Base-by-base conservation (phyloP, 306 rosid genomes). In the Glycine latifolia region DNA sequence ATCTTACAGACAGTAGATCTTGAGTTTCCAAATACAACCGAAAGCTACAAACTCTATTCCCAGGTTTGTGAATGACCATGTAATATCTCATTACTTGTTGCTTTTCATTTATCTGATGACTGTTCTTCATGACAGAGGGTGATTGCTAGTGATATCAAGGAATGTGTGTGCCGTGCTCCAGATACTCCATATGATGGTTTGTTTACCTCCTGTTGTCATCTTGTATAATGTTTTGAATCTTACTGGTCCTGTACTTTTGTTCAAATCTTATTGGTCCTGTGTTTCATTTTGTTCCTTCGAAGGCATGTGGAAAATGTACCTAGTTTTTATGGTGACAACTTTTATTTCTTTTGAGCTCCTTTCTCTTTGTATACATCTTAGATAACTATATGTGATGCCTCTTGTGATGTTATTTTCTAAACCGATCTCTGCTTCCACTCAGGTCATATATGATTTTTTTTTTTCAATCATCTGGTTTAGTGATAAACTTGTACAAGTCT, bases 161-260 rank as follows among this genome's bases (percentile, higher is more conserved):
- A 96, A 83, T 93, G 94, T 14, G 99, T 96, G 85, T 96, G 99
- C 33, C 91, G 98, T 63, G 98, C 99, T 7, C 99, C 98, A n/a
- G 98, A 94, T 89, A 92, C 97, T 77, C 95, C 99, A 49, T 96
- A 92, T 76, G 98, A 92, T 92, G 99, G 98, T 96, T 86, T 70
- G 94, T 82, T 62, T 41, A 71, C 80, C 68, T 72, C 39, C 50
- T 69, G 3, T 67, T 79, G 78, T 73, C 83, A n/a, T 60, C 17
- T 20, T n/a, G 31, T 56, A 10, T 14, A 17, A 58, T 85, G 75
- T 85, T 71, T 72, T 48, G 68, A 71, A 49, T 48, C 11, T 49
- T 61, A 49, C 39, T 71, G 49, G 56, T 49, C 73, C 31, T 49
- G 43, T 69, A 44, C 48, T 67, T 67, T 26, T 85, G 66, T 55